Evolutionary conservation across 2,329 filamentous ascomycete species (phyloP), one percentile per base, ranked within the genome.

Genomic region (Cladorrhinum sp.): DNA sequence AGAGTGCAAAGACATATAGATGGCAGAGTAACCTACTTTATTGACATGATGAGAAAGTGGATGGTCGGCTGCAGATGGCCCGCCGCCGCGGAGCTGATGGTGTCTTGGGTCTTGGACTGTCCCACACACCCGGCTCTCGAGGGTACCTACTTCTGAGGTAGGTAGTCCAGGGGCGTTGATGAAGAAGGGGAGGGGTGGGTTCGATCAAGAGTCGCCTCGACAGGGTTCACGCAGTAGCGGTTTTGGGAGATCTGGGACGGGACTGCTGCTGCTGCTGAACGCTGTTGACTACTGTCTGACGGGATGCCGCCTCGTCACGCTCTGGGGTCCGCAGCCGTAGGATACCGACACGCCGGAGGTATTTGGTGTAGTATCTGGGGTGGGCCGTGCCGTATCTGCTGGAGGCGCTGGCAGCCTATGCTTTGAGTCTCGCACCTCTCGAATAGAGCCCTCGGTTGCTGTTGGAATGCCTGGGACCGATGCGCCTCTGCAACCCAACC

Each of bases 31-130:
- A 71, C 70, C 67, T 63, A 71, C 70, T 71, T 77, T 73, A 77
- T 76, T 71, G 75, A 77, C 75, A 77, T 77, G 70, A 69, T 70
- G 66, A 68, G 71, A 67, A 66, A 67, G 68, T 66, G 67, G 69
- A 68, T 71, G 68, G 69, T 69, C 70, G 67, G 67, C 68, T 66
- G 69, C 66, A 68, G 67, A 65, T 65, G 63, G 64, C 64, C 64
- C 53, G 57, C 63, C 64, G 59, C 62, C 52, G 61, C 62, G 58
- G 64, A 63, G 61, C 46, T 65, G 62, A 62, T 58, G 26, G 26
- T 36, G 54, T 55, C 26, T 28, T 28, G 26, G 26, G 26, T 21
- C 42, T 46, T 46, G 42, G 49, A 49, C 39, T 66, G 67, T 67
- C 67, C 68, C 66, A 68, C 68, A 64, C 62, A 59, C 59, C 48